Percentiles rank a stretch among this genome's conserved stretches.
These are phyloP conservation scores for Monilinia laxa DNA, from an alignment of 2,329 filamentous ascomycete genomes.

Conservation along the genomic window DNA sequence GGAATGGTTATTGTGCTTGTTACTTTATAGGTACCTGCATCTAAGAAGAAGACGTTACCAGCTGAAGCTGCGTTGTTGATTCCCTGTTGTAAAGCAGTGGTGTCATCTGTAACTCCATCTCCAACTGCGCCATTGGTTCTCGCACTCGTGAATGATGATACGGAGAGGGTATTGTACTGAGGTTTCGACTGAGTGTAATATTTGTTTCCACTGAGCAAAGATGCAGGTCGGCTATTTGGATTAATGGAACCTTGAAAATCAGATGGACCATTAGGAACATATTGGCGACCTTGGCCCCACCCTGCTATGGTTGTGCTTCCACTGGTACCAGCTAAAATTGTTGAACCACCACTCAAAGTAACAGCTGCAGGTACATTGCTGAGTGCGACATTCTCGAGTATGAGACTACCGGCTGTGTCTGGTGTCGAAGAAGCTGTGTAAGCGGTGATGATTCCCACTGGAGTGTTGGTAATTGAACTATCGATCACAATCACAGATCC, in stretches of 20 bases:
- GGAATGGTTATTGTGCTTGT: slow-evolving; percentile 50
- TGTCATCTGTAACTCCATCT: slow-evolving; percentile 59
- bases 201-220: slow-evolving; percentile 14
- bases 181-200: slow-evolving; percentile 54
- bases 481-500: slow-evolving; percentile 60
- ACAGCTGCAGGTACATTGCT: slow-evolving; percentile 20
- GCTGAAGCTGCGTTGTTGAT: slow-evolving; percentile 51
- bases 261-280: slow-evolving; percentile 51
- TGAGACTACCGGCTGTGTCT: slow-evolving; percentile 20
- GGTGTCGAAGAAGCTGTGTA: slow-evolving; percentile 52
- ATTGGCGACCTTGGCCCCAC: slow-evolving; percentile 44
- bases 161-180: slow-evolving; percentile 48
- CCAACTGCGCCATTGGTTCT: slow-evolving; percentile 46
- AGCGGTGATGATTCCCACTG: slow-evolving; percentile 50
- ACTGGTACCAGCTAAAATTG: slow-evolving; percentile 5
- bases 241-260: slow-evolving; percentile 44
- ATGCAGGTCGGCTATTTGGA: slow-evolving; percentile 27
- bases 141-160: slow-evolving; percentile 46
- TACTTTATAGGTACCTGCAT: slow-evolving; percentile 56
- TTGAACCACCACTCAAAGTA: slow-evolving; percentile 42
- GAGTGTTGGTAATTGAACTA: slow-evolving; percentile 50
- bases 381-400: slow-evolving; percentile 23
- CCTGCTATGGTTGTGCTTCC: slow-evolving; percentile 24
- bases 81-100: slow-evolving; percentile 55
- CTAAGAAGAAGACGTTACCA: slow-evolving; percentile 56